Evolutionary conservation across 2,329 filamentous ascomycete genomes (phyloP).

Genomic region (Stachybotrys echinatus): DNA sequence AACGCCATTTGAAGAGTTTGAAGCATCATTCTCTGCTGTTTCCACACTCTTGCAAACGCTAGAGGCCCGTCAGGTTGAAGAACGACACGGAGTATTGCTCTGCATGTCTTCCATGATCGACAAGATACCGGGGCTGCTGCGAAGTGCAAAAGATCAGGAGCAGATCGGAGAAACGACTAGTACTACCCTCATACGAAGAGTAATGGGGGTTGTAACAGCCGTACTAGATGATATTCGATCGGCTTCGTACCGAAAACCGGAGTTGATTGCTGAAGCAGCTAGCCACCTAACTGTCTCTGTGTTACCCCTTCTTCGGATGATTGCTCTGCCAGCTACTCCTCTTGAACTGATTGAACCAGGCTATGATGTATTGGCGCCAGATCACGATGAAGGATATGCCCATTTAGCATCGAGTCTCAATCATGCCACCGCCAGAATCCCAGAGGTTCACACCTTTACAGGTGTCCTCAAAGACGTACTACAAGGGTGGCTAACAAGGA

Average conservation of each 20-base stretch:
- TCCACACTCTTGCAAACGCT: constrained; percentile 39
- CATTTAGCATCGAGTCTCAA: constrained; percentile 15
- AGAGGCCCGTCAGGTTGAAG: constrained; percentile 55
- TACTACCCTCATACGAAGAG: not conserved
- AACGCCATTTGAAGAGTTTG: constrained; percentile 18
- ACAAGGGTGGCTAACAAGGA: constrained; percentile 40
- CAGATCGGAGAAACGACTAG: not conserved
- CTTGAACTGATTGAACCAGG: constrained; percentile 12
- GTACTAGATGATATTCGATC: constrained; percentile 36
- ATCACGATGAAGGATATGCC: constrained; percentile 12
- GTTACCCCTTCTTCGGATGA: constrained; percentile 40
- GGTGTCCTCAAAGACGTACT: constrained; percentile 26
- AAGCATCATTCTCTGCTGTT: constrained; percentile 34
- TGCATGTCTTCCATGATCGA: constrained; percentile 56
- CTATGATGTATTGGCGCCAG: constrained; percentile 15
- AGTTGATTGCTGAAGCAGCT: constrained; percentile 58
- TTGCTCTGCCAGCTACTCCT: constrained; percentile 12
- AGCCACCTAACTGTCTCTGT: constrained; percentile 52
- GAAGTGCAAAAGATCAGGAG: not conserved
- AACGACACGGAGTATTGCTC: constrained; percentile 62
- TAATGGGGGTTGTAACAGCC: constrained; percentile 16
- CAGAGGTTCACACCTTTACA: constrained; percentile 13
- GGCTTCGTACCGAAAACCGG: constrained; percentile 51
- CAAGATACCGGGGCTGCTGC: constrained; percentile 29
- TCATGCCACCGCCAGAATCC: not conserved